These are phyloP conservation scores for Tylopilus subfusipes DNA, from an alignment of 768 basidiomycete genomes.

Conservation along the genomic window DNA sequence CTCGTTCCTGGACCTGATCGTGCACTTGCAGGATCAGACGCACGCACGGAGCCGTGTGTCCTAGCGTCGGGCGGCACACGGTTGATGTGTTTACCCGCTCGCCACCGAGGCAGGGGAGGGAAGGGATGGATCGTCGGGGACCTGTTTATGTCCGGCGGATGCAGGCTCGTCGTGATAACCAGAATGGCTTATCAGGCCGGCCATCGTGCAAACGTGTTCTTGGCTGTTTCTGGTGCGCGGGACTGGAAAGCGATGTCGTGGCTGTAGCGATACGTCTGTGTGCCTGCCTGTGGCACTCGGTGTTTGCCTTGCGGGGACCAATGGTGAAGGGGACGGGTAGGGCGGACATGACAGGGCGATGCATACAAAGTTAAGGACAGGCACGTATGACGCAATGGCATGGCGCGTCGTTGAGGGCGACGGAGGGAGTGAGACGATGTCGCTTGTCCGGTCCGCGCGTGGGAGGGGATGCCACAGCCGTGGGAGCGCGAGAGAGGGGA, in stretches of 20 bases:
- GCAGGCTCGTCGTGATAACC: background rate
- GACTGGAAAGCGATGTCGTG: background rate
- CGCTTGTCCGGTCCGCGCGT: background rate
- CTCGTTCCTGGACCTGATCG: background rate
- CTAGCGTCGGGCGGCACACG: background rate
- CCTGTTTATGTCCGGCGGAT: background rate
- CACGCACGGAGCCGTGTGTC: background rate
- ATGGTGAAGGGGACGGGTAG: no score
- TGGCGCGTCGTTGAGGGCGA: no score
- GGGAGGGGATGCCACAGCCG: background rate
- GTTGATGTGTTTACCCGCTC: background rate
- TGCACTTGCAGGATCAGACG: background rate
- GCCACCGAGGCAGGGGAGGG: conserved; percentile 2
- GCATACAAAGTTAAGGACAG: no score
- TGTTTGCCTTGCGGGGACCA: no score
- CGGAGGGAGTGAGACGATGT: background rate
- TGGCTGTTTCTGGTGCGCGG: conserved; percentile 1
- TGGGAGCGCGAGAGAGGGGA: background rate
- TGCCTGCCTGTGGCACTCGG: background rate
- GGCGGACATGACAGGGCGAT: no score
- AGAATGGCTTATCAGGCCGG: conserved; percentile 3
- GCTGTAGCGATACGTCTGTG: background rate
- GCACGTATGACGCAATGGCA: no score
- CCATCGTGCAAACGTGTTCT: background rate
- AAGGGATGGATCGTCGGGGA: background rate